Percentiles rank a stretch among this genome's conserved stretches.
Evolutionary conservation across 83 land plant genomes (phyloP).

Genomic region (Picea engelmannii): DNA sequence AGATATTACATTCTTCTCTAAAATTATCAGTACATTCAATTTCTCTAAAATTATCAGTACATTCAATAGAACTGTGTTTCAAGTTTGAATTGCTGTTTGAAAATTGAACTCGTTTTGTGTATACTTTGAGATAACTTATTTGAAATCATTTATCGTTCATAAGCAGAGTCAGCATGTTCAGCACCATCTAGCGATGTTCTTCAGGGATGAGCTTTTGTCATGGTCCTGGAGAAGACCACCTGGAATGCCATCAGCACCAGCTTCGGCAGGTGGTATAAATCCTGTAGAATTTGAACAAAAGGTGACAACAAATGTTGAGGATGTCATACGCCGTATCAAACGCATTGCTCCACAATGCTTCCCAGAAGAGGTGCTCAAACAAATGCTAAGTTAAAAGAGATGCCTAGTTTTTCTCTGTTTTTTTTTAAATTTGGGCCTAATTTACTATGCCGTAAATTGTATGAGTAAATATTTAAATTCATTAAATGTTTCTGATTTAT

Average conservation of each 20-base stretch:
- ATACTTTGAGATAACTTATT: not conserved
- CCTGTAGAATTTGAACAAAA: slow-evolving; percentile 80
- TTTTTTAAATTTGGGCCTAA: not conserved
- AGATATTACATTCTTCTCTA: not conserved
- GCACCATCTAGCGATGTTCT: slow-evolving; percentile 98
- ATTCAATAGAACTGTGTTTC: not conserved
- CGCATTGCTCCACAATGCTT: slow-evolving; percentile 84
- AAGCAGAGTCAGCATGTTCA: slow-evolving; percentile 93
- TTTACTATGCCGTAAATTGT: not conserved
- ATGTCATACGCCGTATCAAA: slow-evolving; percentile 77
- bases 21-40: too few species aligned
- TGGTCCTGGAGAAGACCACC: slow-evolving; percentile 98
- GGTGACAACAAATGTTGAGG: slow-evolving; percentile 88
- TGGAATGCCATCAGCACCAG: slow-evolving; percentile 72
- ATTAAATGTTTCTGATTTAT: not conserved
- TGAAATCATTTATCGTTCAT: not conserved
- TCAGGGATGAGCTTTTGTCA: slow-evolving; percentile 96
- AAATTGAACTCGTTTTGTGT: not conserved
- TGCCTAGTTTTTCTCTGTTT: not conserved
- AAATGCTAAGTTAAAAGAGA: not conserved
- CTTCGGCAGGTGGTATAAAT: slow-evolving; percentile 56
- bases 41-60: not conserved
- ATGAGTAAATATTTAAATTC: not conserved
- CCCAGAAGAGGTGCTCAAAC: slow-evolving; percentile 72
- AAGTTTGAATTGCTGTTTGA: not conserved